Evolutionary conservation across 2,329 filamentous ascomycete species (phyloP), one percentile per base, ranked within the genome.

Genomic region (Fusarium foetens): DNA sequence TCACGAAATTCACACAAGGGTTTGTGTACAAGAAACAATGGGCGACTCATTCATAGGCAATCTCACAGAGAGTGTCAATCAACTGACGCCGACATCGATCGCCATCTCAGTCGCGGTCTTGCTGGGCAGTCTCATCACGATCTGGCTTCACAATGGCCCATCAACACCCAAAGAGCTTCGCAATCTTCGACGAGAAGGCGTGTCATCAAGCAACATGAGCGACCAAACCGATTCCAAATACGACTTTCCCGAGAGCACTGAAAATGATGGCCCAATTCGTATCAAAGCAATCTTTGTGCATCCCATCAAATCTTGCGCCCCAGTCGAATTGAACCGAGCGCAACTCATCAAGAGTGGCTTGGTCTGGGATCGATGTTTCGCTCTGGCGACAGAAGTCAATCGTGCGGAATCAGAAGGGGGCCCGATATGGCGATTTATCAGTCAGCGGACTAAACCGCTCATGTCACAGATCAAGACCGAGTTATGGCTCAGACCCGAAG

Each of bases 231-330:
- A 77, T 16, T 4, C 49, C 19, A 63, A 61, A 12, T 77, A 72
- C 19, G 69, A 65, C 1, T 10, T 48, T 1, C 67, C 71, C 1
- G 68, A 70, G 41, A 58, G 23, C 6, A 43, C n/a, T 3, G 8
- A 49, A 6, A 51, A n/a, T 8, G 41, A 64, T 3, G 36, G 8
- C 3, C 59, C 77, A 2, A 68, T 76, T 3, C 66, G 63, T 4
- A 66, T 79, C 66, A 79, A 79, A 29, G 77, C 77, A 8, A 63
- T 79, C 2, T 77, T 74, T 7, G 65, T 79, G 8, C 77, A 79
- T 16, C 78, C 78, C 0, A 66, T 79, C 53, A 79, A 79, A 39
- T 79, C 78, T 0, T 79, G 77, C 43, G 74, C 63, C 2, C 75
- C 76, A 0, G 57, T 79, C 9, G 78, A 79, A 33, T 16, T 79